Percentiles rank a stretch among this genome's conserved stretches.
Conservation (phyloP, 2,329 filamentous ascomycete species). For the Penicillium decumbens region DNA sequence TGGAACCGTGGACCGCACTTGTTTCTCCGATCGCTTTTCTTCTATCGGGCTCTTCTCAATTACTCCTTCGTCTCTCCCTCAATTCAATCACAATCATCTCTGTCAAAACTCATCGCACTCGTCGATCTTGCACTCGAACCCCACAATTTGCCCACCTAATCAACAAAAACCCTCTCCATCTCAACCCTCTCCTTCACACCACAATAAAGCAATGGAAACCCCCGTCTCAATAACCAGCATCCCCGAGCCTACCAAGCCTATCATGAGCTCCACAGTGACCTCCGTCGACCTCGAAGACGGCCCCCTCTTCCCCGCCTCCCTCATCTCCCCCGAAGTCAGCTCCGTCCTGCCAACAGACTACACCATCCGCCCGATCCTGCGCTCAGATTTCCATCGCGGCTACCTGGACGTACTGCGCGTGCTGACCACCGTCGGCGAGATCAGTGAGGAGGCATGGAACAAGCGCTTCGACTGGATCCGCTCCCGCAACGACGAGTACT, state of each 20-base stretch:
- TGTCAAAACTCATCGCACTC: background rate
- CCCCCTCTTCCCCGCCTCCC: conserved; percentile 69
- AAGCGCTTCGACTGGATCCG: conserved; percentile 79
- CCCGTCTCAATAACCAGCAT: conserved; percentile 14
- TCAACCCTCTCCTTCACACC: conserved; percentile 5
- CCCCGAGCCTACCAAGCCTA: conserved; percentile 15
- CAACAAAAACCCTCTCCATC: conserved; percentile 5
- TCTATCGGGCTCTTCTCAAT: background rate
- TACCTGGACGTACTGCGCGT: conserved; percentile 91
- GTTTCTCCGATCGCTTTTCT: conserved; percentile 2
- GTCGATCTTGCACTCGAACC: conserved; percentile 18
- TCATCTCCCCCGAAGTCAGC: conserved; percentile 72
- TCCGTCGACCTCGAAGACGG: conserved; percentile 35
- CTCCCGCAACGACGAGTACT: conserved; percentile 71
- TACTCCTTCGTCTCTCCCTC: background rate
- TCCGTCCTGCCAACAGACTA: conserved; percentile 74
- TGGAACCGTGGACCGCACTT: conserved; percentile 9
- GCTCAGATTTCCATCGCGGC: conserved; percentile 70
- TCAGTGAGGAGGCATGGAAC: conserved; percentile 68
- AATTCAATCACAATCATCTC: background rate
- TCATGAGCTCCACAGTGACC: conserved; percentile 19
- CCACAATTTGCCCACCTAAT: conserved; percentile 15
- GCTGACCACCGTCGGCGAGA: conserved; percentile 86
- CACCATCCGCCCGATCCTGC: conserved; percentile 71
- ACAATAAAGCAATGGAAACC: conserved; percentile 16